Evolutionary conservation across 1,284 basidiomycete genomes (phyloP), one percentile per base, ranked within the genome.

Genomic region (Lentinus polychrous): DNA sequence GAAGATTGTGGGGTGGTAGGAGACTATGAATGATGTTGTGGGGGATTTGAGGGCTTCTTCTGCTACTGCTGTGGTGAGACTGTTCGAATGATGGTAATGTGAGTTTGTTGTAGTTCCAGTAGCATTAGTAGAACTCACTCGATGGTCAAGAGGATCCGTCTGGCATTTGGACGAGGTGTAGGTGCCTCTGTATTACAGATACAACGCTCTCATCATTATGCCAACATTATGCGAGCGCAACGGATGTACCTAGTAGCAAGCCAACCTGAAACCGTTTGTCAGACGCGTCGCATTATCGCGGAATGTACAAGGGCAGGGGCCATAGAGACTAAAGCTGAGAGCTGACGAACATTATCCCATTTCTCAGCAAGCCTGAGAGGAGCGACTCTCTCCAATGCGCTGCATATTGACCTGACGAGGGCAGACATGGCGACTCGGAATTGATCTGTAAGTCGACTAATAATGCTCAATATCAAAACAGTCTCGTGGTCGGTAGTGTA

Each of bases 1-100:
- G 73, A 97, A 97, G 58, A 98, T 91, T 33, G 91, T 80, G 3
- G 92, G 89, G 63, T 95, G 93, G 68, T 97, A 98, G 14, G 91
- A 74, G 22, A 98, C 73, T 46, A 95, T 83, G 48, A 79, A 78
- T 43, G 79, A 79, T 37, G 76, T 76, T 36, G 78, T 73, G 1
- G 78, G 72, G 1, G 73, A 33, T n/a, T 43, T 62, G 12, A 92
- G 68, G 0, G 90, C 86, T 71, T 94, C 91, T 43, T 79, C 72
- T 46, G 83, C 73, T 18, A 95, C 91, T 11, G 80, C 74, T 1
- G 86, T 73, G 0, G 91, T 94, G 18, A 94, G 67, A 62, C 91
- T 93, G 60, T 22, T 41, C 48, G 52, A 38, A 27, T 36, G 33
- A 43, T 44, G 35, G 20, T 3, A 20, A 35, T 46, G 47, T 32